Evolutionary conservation across 2,329 filamentous ascomycete genomes (phyloP), one percentile per base, ranked within the genome.

Genomic region (Colletotrichum sojae): DNA sequence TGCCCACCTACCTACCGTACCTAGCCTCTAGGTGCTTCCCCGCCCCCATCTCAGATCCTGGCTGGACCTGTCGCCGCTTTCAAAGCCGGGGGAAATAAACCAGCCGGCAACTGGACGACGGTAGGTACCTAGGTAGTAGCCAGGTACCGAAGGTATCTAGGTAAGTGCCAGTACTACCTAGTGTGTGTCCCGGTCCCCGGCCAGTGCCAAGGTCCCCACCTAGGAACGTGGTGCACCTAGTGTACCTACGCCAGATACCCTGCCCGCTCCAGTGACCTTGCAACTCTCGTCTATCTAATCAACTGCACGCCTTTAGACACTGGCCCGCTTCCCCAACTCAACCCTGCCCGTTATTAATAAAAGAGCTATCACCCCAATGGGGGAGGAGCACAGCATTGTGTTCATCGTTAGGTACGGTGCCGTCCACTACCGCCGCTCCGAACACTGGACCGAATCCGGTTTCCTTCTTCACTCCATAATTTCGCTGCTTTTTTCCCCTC

Each of bases 271-370:
- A 52, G 49, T 27, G 48, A 15, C 36, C 31, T 31, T 45, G 31
- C 31, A 36, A 36, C 31, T 49, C 27, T 60, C 57, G 46, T 54
- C 60, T 63, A 63, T 56, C 60, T 63, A 63, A 60, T 60, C 57
- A 52, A 40, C 10, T 36, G 31, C 31, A 36, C 48, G 45, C 43
- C 52, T 55, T 56, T 56, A 52, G 59, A 60, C 61, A 58, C 66
- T 48, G 27, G 60, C 69, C 69, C 69, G 66, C 69, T 71, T 70
- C 67, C 66, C 69, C 69, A 65, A 71, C 70, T 67, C 66, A 71
- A 67, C 66, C 69, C 61, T 71, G 66, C 54, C 56, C 40, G 48
- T 56, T 67, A 46, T 55, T 70, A 71, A 69, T 67, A 71, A 58
- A 71, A 69, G 58, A 65, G 40, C 69, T 67, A 53, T 63, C 61